Evolutionary conservation across 345 rosid species (phyloP), one percentile per base, ranked within the genome.

Genomic region (Camelina hispida): DNA sequence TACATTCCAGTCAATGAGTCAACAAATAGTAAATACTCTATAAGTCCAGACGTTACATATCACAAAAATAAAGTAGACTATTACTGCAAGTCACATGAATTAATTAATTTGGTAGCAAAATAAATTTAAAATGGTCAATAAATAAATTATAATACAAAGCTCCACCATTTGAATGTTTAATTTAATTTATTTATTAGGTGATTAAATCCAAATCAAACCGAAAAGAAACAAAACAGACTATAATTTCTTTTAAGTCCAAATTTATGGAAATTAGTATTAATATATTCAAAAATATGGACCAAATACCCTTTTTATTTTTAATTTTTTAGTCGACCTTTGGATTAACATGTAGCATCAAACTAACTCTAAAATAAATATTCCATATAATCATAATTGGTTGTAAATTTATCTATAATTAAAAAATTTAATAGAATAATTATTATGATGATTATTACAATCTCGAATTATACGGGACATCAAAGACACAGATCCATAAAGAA

Each of bases 381-480:
- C 35, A 2, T 46, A 34, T 62, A 4, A 40, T 62, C 61, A 50
- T 18, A 51, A 25, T 28, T 9, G 2, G 23, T 16, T 40, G 10
- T 0, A 22, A 28, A 63, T 22, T 9, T 6, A 60, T 37, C 16
- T 34, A 32, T 3, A 60, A 18, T 22, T 5, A 53, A 37, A 20
- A 22, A 44, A 65, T 23, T 23, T 25, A 28, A 28, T 28, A 28
- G 30, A 28, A 28, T 28, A 28, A 8, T 2, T 12, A 73, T 16
- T 62, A 65, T 10, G 2, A 76, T 5, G 13, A 58, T 48, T 18
- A 71, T 59, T 43, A 66, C 58, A 72, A 66, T 10, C 15, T 62
- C 72, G 62, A 57, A 78, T 2, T 10, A 9, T 42, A 58, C 56
- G 77, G 72, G 55, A 71, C 30, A 34, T 34, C 9, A 34, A 34